A percentile compares a stretch with the other conserved stretches of the same genome.
phyloP scores from a whole-genome alignment of 257 asterid genomes.

The Striga asiatica region DNA sequence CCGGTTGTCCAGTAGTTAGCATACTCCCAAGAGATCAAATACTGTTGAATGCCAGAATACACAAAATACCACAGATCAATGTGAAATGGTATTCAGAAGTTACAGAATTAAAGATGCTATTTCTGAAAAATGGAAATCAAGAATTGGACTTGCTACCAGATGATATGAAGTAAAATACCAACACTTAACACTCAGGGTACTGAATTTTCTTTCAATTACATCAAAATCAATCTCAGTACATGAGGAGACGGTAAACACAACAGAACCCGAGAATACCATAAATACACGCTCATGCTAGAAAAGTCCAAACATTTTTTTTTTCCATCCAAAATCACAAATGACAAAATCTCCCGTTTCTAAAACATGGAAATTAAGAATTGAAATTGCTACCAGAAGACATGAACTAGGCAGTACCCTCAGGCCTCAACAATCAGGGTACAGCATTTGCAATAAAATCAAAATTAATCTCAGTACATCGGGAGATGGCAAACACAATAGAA shows the following conservation, averaged over 20 bases:
- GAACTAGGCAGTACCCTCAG: no score
- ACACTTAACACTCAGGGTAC: no score
- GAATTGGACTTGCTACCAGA: neutral
- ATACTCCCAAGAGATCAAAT: neutral
- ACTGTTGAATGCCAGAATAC: neutral
- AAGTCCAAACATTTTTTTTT: neutral
- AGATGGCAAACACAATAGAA: neutral
- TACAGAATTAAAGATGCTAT: neutral
- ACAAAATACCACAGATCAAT: neutral
- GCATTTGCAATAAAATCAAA: no score
- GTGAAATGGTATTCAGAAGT: neutral
- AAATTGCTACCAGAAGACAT: no score
- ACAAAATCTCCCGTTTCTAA: no score
- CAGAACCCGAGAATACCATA: neutral
- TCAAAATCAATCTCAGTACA: neutral
- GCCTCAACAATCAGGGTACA: no score
- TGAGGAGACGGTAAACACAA: no score
- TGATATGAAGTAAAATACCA: neutral
- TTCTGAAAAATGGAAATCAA: neutral
- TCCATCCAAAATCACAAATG: no score
- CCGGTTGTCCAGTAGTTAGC: neutral
- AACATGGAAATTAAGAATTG: no score
- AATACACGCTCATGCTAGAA: conserved; percentile 2
- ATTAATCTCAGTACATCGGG: no score
- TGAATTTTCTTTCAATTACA: no score